phyloP scores from a whole-genome alignment of 1,284 basidiomycete genomes.

The Cryptococcus sp. region DNA sequence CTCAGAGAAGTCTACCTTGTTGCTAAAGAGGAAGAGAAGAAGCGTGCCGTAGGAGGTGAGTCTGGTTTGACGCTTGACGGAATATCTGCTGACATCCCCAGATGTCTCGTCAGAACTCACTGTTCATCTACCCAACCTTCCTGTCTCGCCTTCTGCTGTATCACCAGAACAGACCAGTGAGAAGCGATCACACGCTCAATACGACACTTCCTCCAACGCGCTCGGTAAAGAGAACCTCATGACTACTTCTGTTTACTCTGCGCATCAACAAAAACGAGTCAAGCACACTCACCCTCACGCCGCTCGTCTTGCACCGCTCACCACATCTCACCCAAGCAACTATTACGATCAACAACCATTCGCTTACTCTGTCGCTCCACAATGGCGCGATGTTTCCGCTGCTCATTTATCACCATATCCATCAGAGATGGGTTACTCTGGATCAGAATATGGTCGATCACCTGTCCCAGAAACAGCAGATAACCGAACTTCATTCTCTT shows the following conservation, averaged over 20 bases:
- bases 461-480: constrained; percentile 13
- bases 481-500: background rate
- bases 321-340: background rate
- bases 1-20: constrained; percentile 53
- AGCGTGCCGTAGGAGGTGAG: constrained; percentile 16
- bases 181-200: constrained; percentile 15
- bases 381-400: constrained; percentile 4
- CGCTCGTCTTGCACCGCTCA: constrained; percentile 1
- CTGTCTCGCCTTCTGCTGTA: constrained; percentile 20
- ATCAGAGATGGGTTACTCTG: constrained; percentile 7
- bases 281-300: constrained; percentile 5
- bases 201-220: constrained; percentile 1
- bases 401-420: constrained; percentile 22
- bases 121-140: constrained; percentile 27
- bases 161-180: constrained; percentile 16
- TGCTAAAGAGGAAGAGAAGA: constrained; percentile 47
- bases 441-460: constrained; percentile 26
- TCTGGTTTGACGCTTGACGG: background rate
- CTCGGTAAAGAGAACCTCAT: constrained; percentile 28
- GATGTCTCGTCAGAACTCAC: constrained; percentile 15
- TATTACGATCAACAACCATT: constrained; percentile 8
- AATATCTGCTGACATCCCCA: background rate
- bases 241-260: constrained; percentile 3
- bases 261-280: constrained; percentile 10
- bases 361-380: constrained; percentile 16